Percentiles rank a stretch among this genome's conserved stretches.
Evolutionary conservation across 768 basidiomycete genomes (phyloP).

Genomic region (Mrakia blollopis): DNA sequence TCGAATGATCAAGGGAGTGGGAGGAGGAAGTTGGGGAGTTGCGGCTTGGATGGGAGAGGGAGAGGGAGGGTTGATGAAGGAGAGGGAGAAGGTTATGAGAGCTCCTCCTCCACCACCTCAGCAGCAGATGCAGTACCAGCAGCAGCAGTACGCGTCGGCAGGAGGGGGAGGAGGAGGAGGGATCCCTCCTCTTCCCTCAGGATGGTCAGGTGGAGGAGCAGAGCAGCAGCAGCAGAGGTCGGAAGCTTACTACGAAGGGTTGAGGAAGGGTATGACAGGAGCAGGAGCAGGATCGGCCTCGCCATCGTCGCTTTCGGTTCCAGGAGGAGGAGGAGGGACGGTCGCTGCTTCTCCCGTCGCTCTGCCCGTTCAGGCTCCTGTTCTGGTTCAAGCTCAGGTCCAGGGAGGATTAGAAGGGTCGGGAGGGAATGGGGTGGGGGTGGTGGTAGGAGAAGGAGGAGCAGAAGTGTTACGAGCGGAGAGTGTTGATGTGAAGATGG

Average conservation of each 20-base stretch:
- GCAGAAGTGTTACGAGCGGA: too few species aligned
- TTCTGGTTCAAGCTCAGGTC: background rate
- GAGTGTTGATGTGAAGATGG: background rate
- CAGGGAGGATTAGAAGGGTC: background rate
- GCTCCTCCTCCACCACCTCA: too few species aligned
- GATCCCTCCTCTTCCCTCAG: background rate
- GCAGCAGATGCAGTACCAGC: too few species aligned
- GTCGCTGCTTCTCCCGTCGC: too few species aligned
- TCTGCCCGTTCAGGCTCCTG: too few species aligned
- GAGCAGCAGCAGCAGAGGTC: background rate
- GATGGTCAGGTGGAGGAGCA: background rate
- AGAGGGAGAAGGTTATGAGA: background rate
- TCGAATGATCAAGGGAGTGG: conserved; percentile 3
- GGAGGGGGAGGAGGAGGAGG: background rate
- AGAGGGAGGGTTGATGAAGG: background rate
- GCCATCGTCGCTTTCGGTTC: background rate
- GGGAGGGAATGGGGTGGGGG: too few species aligned
- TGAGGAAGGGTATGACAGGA: background rate
- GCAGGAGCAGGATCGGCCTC: too few species aligned
- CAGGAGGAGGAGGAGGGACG: background rate
- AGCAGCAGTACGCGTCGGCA: background rate
- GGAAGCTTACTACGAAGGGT: background rate
- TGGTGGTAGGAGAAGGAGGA: background rate
- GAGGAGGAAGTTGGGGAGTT: background rate
- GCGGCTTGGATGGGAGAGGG: conserved; percentile 2